Evolutionary conservation across 2,329 filamentous ascomycete genomes (phyloP), one percentile per base, ranked within the genome.

Genomic region (Keithomyces neogunnii): DNA sequence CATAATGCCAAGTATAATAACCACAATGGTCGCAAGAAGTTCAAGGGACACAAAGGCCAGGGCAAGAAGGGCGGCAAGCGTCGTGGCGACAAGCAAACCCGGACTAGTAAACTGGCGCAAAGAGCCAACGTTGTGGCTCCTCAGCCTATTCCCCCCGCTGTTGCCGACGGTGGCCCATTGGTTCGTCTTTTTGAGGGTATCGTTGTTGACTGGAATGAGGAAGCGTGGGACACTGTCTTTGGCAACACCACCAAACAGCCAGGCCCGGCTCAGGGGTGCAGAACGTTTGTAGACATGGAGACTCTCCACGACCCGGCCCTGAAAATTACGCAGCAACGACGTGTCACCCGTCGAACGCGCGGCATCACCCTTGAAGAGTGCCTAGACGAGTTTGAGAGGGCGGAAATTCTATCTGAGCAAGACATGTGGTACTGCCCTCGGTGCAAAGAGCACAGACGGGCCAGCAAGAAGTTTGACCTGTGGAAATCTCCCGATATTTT

Each of bases 361-460:
- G 93, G 93, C 31, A 85, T 96, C 57, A 85, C 84, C 1, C 76
- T 99, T 4, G 86, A 93, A 28, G 90, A 96, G 60, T 99, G 93
- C 64, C 80, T 99, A 50, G 86, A 91, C 53, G 93, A 97, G 68
- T 97, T 96, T 59, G 89, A 93, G 63, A 92, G 92, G 65, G 88
- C 91, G 54, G 93, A 99, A 69, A 84, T 96, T 11, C 74, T 99
- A 4, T 96, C 92, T 0, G 89, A 96, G 66, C 88, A 95, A 63
- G 95, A 99, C 65, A 92, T 89, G 54, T 99, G 93, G 93, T 97
- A 95, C 66, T 99, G 93, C 64, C 92, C 89, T 51, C 82, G 89
- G 32, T 99, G 93, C 77, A 97, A 97, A 67, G 89, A 96, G 61
- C 86, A 95, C 62, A 84, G 89, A 13, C 85, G 89, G 54, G 93